These are phyloP conservation scores for Flaveria ramosissima DNA, from an alignment of 129 eudicot genomes.

Conservation along the genomic window DNA sequence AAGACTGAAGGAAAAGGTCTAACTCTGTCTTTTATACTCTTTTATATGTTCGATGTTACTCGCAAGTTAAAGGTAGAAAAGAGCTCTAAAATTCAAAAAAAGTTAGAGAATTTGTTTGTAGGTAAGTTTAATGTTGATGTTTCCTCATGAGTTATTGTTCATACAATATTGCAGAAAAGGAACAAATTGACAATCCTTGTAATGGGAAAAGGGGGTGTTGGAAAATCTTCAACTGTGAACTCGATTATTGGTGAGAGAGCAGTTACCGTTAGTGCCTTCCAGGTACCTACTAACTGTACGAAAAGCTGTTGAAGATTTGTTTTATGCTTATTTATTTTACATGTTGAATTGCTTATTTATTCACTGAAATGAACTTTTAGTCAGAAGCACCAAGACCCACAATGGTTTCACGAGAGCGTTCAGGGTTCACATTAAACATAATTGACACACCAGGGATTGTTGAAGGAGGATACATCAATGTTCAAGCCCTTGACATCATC, in stretches of 20 bases:
- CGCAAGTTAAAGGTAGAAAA: background rate
- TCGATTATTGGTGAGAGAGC: slow-evolving; percentile 80
- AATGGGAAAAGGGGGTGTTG: slow-evolving; percentile 95
- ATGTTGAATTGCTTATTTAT: background rate
- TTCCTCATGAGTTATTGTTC: background rate
- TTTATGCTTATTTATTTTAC: background rate
- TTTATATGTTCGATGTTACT: background rate
- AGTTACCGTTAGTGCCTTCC: slow-evolving; percentile 75
- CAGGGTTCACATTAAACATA: slow-evolving; percentile 73
- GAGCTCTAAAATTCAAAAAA: background rate
- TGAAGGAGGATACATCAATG: slow-evolving; percentile 80
- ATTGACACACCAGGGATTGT: slow-evolving; percentile 91
- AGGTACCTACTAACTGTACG: slow-evolving; percentile 41
- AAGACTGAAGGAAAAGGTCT: slow-evolving; percentile 74
- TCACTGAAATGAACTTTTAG: slow-evolving; percentile 39
- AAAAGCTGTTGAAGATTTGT: background rate
- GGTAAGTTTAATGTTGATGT: background rate
- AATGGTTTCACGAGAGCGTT: slow-evolving; percentile 67
- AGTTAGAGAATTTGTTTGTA: background rate
- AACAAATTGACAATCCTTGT: slow-evolving; percentile 74
- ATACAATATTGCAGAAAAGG: slow-evolving; percentile 49
- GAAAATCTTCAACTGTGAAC: slow-evolving; percentile 85
- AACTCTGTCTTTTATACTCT: background rate
- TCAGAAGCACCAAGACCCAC: slow-evolving; percentile 69
- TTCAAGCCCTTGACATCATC: slow-evolving; percentile 64